Conservation (phyloP, 306 rosid species). For the Citrullus amarus region DNA sequence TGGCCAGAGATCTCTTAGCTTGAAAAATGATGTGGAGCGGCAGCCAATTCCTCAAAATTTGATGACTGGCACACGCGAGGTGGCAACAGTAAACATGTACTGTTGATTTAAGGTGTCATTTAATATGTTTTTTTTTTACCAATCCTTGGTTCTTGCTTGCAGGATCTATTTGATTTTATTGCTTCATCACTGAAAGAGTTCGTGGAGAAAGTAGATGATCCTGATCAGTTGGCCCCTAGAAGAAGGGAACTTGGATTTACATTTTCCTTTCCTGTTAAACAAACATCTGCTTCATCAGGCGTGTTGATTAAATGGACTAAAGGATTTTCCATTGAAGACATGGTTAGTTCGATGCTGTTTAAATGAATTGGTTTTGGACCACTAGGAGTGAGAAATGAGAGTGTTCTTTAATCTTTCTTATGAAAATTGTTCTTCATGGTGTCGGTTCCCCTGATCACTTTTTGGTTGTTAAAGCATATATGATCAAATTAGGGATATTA, state of each 20-base stretch:
- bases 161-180: conserved; percentile 84
- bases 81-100: conserved; percentile 13
- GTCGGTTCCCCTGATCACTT: background rate
- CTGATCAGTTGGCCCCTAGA: conserved; percentile 29
- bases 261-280: conserved; percentile 87
- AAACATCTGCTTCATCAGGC: conserved; percentile 64
- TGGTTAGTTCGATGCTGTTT: conserved; percentile 48
- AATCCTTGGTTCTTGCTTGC: conserved; percentile 3
- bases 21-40: conserved; percentile 50
- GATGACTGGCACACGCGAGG: conserved; percentile 75
- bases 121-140: background rate
- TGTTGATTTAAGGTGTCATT: background rate
- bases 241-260: conserved; percentile 81
- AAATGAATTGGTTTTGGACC: background rate
- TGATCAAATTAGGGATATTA: background rate
- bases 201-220: conserved; percentile 39
- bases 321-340: conserved; percentile 55
- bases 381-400: conserved; percentile 2
- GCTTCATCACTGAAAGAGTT: conserved; percentile 58
- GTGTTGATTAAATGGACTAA: conserved; percentile 85
- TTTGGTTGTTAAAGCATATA: background rate
- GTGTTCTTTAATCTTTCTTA: background rate
- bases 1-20: conserved; percentile 41
- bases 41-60: conserved; percentile 57
- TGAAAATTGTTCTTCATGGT: background rate